Evolutionary conservation across 257 asterid genomes (phyloP).

Genomic region (Jaltomata sinuosa): DNA sequence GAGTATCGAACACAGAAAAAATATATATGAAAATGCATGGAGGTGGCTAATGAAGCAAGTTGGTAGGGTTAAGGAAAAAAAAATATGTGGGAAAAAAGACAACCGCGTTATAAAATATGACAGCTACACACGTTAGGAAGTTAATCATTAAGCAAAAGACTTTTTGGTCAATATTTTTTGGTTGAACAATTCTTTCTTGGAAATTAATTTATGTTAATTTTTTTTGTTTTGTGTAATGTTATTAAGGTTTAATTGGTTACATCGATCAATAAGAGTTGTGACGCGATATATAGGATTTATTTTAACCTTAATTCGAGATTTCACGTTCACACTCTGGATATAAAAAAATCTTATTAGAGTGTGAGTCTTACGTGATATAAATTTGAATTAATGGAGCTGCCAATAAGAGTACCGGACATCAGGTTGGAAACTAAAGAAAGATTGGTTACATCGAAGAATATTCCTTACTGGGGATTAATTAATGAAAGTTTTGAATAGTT

Average conservation of each 20-base stretch:
- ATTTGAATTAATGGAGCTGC: too few species aligned
- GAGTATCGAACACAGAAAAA: too few species aligned
- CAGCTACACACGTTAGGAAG: neutral
- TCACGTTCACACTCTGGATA: too few species aligned
- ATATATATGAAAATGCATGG: too few species aligned
- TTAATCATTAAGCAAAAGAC: neutral
- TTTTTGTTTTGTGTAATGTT: neutral
- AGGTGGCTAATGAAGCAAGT: neutral
- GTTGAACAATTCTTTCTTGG: neutral
- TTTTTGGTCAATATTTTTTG: neutral
- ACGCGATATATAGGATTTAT: too few species aligned
- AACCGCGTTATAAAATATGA: constrained; percentile 13
- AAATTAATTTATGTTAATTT: neutral
- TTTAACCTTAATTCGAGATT: too few species aligned
- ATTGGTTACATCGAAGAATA: neutral
- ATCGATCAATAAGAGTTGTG: too few species aligned
- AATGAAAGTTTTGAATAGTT: neutral
- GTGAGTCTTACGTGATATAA: too few species aligned
- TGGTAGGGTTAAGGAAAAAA: neutral
- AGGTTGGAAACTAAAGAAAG: too few species aligned
- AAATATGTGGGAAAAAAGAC: constrained; percentile 12
- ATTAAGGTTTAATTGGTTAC: neutral
- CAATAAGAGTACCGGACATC: too few species aligned
- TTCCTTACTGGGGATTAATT: neutral
- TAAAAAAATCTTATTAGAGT: too few species aligned